These are phyloP conservation scores for Diospyros kaki DNA, from an alignment of 148 eudicot genomes.

Conservation along the genomic window DNA sequence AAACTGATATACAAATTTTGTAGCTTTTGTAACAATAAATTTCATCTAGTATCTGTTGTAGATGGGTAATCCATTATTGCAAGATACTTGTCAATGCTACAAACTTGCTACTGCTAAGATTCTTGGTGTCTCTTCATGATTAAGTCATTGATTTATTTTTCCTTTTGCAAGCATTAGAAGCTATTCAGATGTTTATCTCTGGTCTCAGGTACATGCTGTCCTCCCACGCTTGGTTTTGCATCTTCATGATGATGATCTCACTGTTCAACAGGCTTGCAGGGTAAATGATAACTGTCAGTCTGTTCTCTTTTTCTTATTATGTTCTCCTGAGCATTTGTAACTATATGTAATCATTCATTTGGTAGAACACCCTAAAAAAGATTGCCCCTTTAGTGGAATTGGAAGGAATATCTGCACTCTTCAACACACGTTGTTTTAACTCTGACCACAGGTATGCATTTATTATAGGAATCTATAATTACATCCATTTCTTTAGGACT, in stretches of 20 bases:
- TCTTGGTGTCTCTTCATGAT: too few species aligned
- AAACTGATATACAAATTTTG: too few species aligned
- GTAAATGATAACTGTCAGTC: slow-evolving; percentile 29
- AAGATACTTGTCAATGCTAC: too few species aligned
- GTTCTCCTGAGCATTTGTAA: slow-evolving; percentile 8
- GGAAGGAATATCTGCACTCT: slow-evolving; percentile 53
- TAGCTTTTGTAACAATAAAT: too few species aligned
- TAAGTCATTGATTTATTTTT: too few species aligned
- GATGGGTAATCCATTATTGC: too few species aligned
- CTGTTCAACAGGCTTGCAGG: slow-evolving; percentile 84
- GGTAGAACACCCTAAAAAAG: slow-evolving; percentile 65
- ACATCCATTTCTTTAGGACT: slow-evolving; percentile 3
- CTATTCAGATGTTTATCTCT: slow-evolving; percentile 12
- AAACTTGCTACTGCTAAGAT: too few species aligned
- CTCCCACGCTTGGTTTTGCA: slow-evolving; percentile 87
- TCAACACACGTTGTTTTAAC: slow-evolving; percentile 51
- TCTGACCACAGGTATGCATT: slow-evolving; percentile 76
- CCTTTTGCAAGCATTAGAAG: too few species aligned
- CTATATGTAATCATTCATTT: slow-evolving; percentile 5
- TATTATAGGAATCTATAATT: not conserved
- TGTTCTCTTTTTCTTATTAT: not conserved
- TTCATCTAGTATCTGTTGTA: too few species aligned
- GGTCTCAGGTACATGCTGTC: slow-evolving; percentile 64
- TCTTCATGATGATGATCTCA: slow-evolving; percentile 85
- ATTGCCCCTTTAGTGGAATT: slow-evolving; percentile 60